phyloP scores from a whole-genome alignment of 148 eudicot genomes.

The Chenopodium berlandieri region DNA sequence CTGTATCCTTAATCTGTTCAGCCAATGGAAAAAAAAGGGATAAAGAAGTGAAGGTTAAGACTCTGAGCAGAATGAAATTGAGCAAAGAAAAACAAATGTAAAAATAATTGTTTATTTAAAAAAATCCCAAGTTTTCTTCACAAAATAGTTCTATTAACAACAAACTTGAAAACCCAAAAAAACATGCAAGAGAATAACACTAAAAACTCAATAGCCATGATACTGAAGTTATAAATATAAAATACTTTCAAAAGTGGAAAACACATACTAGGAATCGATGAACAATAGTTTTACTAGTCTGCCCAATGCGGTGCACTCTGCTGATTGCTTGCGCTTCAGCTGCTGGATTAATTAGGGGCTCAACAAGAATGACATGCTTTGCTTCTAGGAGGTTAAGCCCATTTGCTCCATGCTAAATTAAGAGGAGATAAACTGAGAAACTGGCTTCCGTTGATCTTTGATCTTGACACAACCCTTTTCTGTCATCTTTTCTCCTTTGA shows the following conservation, averaged over 20 bases:
- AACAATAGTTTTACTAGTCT: constrained; percentile 65
- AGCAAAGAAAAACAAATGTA: not conserved
- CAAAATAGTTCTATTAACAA: not conserved
- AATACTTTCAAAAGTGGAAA: not conserved
- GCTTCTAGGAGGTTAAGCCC: constrained; percentile 98
- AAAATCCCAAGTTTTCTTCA: too few species aligned
- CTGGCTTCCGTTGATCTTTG: constrained; percentile 20
- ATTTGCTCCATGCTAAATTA: constrained; percentile 89
- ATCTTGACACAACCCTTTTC: constrained; percentile 26
- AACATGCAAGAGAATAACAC: not conserved
- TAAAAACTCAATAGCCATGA: too few species aligned
- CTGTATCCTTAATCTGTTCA: constrained; percentile 77
- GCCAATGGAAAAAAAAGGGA: constrained; percentile 1
- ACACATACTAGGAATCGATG: constrained; percentile 81
- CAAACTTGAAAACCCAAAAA: not conserved
- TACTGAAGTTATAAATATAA: too few species aligned
- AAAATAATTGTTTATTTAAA: not conserved
- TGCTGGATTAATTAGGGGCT: constrained; percentile 92
- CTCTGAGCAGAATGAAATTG: not conserved
- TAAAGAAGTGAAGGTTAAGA: not conserved
- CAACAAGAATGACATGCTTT: constrained; percentile 90
- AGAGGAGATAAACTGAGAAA: constrained; percentile 48
- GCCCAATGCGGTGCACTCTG: constrained; percentile 92
- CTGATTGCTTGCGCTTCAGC: constrained; percentile 97
- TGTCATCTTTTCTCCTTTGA: constrained; percentile 54